A percentile compares a stretch with the other conserved stretches of the same genome.
phyloP scores from a whole-genome alignment of 2,329 filamentous ascomycete genomes.

The Diaporthe nobilis region DNA sequence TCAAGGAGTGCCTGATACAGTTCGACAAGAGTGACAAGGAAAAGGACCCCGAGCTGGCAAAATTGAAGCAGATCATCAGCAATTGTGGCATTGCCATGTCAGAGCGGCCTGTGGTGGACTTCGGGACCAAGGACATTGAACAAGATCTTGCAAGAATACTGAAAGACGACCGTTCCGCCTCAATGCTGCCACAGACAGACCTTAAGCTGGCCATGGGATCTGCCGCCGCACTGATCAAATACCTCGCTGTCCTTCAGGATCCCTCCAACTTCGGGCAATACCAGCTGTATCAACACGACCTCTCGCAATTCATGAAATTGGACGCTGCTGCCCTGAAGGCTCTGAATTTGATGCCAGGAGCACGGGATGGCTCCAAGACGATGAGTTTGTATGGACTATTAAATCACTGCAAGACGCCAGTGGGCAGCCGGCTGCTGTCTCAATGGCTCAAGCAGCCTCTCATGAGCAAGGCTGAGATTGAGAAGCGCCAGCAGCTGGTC shows the following conservation, averaged over 20 bases:
- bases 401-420: constrained; percentile 97
- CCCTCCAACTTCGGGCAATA: constrained; percentile 97
- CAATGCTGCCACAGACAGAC: constrained; percentile 88
- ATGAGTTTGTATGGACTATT: constrained; percentile 97
- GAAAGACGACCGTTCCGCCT: constrained; percentile 85
- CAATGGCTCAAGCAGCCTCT: constrained; percentile 99
- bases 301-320: constrained; percentile 98
- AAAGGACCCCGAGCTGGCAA: constrained; percentile 89
- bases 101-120: constrained; percentile 82
- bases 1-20: constrained; percentile 93
- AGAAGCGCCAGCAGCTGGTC: constrained; percentile 92
- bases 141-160: constrained; percentile 91
- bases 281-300: constrained; percentile 95
- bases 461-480: constrained; percentile 91
- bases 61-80: constrained; percentile 89
- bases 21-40: constrained; percentile 83
- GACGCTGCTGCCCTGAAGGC: constrained; percentile 95
- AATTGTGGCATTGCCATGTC: constrained; percentile 93
- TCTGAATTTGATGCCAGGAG: constrained; percentile 96
- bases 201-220: constrained; percentile 97
- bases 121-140: constrained; percentile 92
- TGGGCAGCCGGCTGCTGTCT: constrained; percentile 88
- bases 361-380: constrained; percentile 92
- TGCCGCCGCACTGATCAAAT: constrained; percentile 93
- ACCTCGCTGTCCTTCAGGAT: constrained; percentile 91